phyloP scores from a whole-genome alignment of 1,284 basidiomycete genomes.

The Bondarzewia mesenterica region DNA sequence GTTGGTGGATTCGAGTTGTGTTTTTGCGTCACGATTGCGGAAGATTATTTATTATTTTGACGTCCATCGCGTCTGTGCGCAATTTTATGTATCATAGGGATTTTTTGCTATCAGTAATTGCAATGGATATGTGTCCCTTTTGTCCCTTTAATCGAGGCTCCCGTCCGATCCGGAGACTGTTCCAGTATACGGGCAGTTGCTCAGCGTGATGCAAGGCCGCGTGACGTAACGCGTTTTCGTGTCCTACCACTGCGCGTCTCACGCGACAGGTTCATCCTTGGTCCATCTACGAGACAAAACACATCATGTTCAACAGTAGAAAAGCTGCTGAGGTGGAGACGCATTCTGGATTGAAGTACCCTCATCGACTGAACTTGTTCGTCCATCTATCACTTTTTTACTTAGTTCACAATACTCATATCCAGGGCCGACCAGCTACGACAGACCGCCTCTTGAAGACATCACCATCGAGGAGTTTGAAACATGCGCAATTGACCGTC shows the following conservation, averaged over 20 bases:
- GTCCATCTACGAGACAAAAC: neutral
- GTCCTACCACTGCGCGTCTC: neutral
- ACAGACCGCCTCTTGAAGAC: slow-evolving; percentile 80
- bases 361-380: slow-evolving; percentile 77
- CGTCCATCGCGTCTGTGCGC: too few species aligned
- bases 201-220: too few species aligned
- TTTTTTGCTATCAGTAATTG: neutral
- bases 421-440: slow-evolving; percentile 52
- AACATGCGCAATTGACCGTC: slow-evolving; percentile 80
- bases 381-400: slow-evolving; percentile 19
- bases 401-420: slow-evolving; percentile 2
- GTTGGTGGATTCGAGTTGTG: too few species aligned
- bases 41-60: too few species aligned
- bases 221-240: slow-evolving; percentile 12
- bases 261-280: neutral
- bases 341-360: slow-evolving; percentile 38
- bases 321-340: slow-evolving; percentile 17
- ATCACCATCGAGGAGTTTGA: slow-evolving; percentile 98
- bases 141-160: too few species aligned
- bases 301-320: slow-evolving; percentile 1
- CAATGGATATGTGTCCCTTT: neutral
- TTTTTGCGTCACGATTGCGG: too few species aligned
- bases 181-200: too few species aligned
- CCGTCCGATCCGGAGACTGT: too few species aligned
- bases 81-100: too few species aligned